Conservation (phyloP, 495 filamentous ascomycete genomes). For the Antarctomyces pellizariae region DNA sequence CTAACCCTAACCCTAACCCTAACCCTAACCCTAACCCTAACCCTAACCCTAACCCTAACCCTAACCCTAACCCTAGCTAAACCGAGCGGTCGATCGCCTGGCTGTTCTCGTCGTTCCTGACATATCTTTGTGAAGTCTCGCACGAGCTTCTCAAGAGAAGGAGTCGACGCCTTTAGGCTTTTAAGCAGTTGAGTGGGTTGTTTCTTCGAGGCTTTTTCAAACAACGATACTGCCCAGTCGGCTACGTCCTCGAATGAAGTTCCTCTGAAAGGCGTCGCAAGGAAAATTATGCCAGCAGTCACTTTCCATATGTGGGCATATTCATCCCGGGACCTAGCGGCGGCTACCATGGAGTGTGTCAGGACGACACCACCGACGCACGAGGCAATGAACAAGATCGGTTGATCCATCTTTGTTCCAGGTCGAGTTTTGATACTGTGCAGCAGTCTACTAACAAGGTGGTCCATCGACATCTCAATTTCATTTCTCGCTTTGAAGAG, state of each 20-base stretch:
- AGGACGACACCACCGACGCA: slow-evolving; percentile 16
- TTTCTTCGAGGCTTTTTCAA: too few relatives aligned
- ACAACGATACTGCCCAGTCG: slow-evolving; percentile 3
- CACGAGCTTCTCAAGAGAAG: too few relatives aligned
- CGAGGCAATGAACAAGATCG: slow-evolving; percentile 17
- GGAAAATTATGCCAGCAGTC: slow-evolving; percentile 13
- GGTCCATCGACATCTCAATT: neutral
- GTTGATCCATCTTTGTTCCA: slow-evolving; percentile 5
- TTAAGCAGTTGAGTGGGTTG: too few relatives aligned
- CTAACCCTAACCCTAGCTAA: too few relatives aligned
- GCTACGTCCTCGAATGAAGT: slow-evolving; percentile 12
- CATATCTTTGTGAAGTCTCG: too few relatives aligned
- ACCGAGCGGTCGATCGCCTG: too few relatives aligned
- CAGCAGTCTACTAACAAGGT: neutral
- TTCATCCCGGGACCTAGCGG: slow-evolving; percentile 1
- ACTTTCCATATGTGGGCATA: slow-evolving; percentile 6
- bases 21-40: too few relatives aligned
- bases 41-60: too few relatives aligned
- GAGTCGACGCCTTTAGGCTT: too few relatives aligned
- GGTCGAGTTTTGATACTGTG: neutral
- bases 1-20: too few relatives aligned
- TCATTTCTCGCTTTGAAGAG: too few relatives aligned
- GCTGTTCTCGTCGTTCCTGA: too few relatives aligned
- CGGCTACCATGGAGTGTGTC: slow-evolving; percentile 11
- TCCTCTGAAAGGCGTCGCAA: slow-evolving; percentile 15